These are phyloP conservation scores for Diaporthe sp. DNA, from an alignment of 2,329 filamentous ascomycete genomes.

Conservation along the genomic window DNA sequence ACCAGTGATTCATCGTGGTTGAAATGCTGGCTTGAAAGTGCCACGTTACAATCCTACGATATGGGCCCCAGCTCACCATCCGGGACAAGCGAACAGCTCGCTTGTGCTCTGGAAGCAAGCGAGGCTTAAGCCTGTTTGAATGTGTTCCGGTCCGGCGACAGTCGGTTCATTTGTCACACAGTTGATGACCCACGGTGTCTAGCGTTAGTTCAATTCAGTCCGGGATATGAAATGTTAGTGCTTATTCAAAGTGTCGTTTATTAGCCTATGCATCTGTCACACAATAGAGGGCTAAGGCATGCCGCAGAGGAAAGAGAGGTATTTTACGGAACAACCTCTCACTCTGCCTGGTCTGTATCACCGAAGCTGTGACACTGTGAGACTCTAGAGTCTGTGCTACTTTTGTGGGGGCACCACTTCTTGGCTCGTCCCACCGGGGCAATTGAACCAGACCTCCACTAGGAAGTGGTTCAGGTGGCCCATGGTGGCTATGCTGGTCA, in stretches of 20 bases:
- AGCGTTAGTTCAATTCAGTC: neutral
- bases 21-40: neutral
- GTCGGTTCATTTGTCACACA: too few species aligned
- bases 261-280: neutral
- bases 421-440: neutral
- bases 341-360: neutral
- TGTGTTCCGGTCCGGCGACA: too few species aligned
- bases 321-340: neutral
- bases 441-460: neutral
- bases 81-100: neutral
- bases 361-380: neutral
- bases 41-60: too few species aligned
- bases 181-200: too few species aligned
- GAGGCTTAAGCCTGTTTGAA: neutral
- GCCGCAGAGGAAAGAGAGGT: neutral
- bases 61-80: neutral
- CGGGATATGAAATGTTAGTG: neutral
- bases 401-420: neutral
- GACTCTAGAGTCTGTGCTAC: neutral
- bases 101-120: neutral
- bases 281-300: neutral
- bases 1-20: too few species aligned
- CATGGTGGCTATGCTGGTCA: too few species aligned
- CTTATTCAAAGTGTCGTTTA: too few species aligned
- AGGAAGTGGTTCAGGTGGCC: neutral